Conservation (phyloP, 306 rosid species). For the Purshia tridentata region DNA sequence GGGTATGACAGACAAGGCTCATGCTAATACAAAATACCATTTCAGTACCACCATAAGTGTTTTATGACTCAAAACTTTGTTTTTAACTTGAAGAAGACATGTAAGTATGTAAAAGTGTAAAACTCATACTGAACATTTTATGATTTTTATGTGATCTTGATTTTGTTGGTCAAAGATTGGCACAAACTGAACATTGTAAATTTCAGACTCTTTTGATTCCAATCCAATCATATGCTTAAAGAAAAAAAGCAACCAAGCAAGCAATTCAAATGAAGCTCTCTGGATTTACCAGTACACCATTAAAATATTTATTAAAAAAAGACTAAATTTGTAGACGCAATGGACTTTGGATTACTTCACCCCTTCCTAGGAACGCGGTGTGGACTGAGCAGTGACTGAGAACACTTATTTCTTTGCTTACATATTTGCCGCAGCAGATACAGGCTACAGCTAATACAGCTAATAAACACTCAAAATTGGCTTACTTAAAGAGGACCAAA, state of each 20-base stretch:
- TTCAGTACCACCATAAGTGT: too few species aligned
- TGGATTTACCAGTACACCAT: too few species aligned
- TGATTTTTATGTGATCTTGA: not conserved
- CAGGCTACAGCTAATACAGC: constrained; percentile 42
- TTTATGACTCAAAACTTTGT: not conserved
- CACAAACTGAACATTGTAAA: not conserved
- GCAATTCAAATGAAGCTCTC: not conserved
- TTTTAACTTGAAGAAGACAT: too few species aligned
- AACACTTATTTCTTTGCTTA: not conserved
- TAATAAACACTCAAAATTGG: constrained; percentile 28
- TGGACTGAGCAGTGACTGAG: constrained; percentile 1
- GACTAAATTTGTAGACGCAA: not conserved
- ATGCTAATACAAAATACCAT: constrained; percentile 2
- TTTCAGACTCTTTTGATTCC: not conserved
- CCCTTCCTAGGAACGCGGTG: not conserved
- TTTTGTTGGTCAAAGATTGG: not conserved
- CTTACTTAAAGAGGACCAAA: not conserved
- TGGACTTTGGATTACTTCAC: not conserved
- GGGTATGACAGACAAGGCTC: constrained; percentile 5
- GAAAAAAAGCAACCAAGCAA: not conserved
- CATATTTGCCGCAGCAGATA: not conserved
- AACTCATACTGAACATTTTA: too few species aligned
- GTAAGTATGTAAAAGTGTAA: too few species aligned
- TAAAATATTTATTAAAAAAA: too few species aligned
- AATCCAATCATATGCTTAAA: too few species aligned